These are phyloP conservation scores for Nothopassalora personata DNA, from an alignment of 2,329 filamentous ascomycete genomes.

Conservation along the genomic window DNA sequence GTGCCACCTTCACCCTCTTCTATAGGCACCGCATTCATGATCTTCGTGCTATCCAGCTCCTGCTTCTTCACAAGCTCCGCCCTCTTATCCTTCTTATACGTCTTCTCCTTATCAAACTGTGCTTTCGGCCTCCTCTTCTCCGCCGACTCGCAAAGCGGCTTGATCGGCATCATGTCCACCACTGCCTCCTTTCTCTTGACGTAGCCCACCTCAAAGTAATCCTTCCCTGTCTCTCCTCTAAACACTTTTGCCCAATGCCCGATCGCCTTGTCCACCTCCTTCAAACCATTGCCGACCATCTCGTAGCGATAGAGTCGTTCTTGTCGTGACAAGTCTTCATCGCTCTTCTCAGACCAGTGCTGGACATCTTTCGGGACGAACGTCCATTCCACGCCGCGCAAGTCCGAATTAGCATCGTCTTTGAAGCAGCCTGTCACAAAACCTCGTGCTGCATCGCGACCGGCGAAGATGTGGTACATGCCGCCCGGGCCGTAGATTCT, in stretches of 20 bases:
- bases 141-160: constrained; percentile 49
- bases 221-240: constrained; percentile 55
- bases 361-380: constrained; percentile 59
- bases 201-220: constrained; percentile 75
- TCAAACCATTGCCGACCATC: constrained; percentile 61
- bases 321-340: constrained; percentile 22
- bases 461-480: constrained; percentile 80
- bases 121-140: constrained; percentile 57
- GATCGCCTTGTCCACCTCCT: constrained; percentile 62
- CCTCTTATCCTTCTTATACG: constrained; percentile 10
- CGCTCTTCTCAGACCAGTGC: constrained; percentile 23
- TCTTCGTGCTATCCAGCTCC: constrained; percentile 2
- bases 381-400: constrained; percentile 83
- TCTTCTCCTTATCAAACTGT: constrained; percentile 17
- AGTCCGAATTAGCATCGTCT: constrained; percentile 75
- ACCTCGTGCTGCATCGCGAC: constrained; percentile 76
- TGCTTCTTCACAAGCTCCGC: constrained; percentile 7
- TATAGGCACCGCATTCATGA: constrained; percentile 5
- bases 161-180: constrained; percentile 49
- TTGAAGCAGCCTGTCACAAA: constrained; percentile 92
- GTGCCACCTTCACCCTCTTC: neutral
- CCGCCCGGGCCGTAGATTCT: constrained; percentile 62
- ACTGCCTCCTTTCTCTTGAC: constrained; percentile 60
- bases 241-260: constrained; percentile 84
- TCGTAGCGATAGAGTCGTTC: constrained; percentile 44